These are phyloP conservation scores for Phytophthora nicotianae DNA, from an alignment of 352 stramenopile genomes.

Conservation along the genomic window DNA sequence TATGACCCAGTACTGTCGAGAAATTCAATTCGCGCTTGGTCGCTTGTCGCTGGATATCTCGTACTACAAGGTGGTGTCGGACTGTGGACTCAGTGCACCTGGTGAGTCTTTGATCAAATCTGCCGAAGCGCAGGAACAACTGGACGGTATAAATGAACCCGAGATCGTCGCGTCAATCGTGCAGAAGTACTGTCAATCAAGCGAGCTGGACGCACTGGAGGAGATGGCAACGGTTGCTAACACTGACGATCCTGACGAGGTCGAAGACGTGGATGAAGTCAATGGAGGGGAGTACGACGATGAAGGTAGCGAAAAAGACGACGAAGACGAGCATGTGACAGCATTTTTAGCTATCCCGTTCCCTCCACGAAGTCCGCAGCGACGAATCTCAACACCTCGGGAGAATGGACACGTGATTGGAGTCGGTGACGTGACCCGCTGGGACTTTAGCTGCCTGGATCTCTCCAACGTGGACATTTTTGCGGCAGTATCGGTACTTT, in stretches of 20 bases:
- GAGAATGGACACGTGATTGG: slow-evolving; percentile 43
- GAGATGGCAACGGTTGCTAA: slow-evolving; percentile 25
- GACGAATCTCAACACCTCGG: slow-evolving; percentile 22
- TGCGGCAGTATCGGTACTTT: slow-evolving; percentile 51
- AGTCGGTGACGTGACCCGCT: slow-evolving; percentile 51
- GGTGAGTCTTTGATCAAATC: slow-evolving; percentile 12
- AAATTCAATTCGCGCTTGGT: slow-evolving; percentile 70
- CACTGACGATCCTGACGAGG: slow-evolving; percentile 30
- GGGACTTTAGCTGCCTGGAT: slow-evolving; percentile 63
- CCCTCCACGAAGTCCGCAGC: slow-evolving; percentile 14
- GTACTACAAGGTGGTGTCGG: slow-evolving; percentile 71
- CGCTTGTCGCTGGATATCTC: slow-evolving; percentile 69
- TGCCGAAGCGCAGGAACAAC: slow-evolving; percentile 5
- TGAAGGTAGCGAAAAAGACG: slow-evolving; percentile 6
- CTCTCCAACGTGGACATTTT: slow-evolving; percentile 60
- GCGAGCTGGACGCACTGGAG: slow-evolving; percentile 49
- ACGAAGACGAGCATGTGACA: slow-evolving; percentile 10
- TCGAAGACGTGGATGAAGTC: slow-evolving; percentile 25
- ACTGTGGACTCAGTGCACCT: slow-evolving; percentile 40
- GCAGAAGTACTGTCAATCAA: slow-evolving; percentile 64
- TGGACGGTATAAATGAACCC: slow-evolving; percentile 47
- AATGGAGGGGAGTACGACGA: slow-evolving; percentile 10
- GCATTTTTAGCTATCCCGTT: slow-evolving; percentile 22
- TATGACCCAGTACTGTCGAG: slow-evolving; percentile 64
- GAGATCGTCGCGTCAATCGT: slow-evolving; percentile 68